A percentile compares a stretch with the other conserved stretches of the same genome.
phyloP scores from a whole-genome alignment of 2,329 filamentous ascomycete genomes.

The Daldinia sp. region DNA sequence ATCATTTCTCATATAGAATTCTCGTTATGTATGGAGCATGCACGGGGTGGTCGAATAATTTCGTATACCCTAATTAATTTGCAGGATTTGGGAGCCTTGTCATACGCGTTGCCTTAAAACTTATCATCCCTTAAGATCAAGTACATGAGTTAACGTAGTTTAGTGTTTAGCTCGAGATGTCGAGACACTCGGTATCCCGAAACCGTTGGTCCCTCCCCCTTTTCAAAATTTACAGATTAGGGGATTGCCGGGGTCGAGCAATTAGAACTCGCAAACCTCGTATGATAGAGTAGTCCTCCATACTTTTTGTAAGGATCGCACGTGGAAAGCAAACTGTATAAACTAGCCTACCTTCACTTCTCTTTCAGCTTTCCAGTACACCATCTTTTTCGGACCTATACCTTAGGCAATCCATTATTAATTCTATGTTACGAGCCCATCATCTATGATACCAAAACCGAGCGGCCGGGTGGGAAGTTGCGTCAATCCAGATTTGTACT shows the following conservation, averaged over 20 bases:
- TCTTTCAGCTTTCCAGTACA: neutral
- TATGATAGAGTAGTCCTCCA: neutral
- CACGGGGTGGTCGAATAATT: too few species aligned
- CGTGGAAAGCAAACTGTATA: neutral
- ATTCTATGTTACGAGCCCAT: neutral
- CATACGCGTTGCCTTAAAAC: too few species aligned
- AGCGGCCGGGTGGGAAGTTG: slow-evolving; percentile 12
- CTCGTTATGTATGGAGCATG: too few species aligned
- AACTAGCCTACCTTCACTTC: neutral
- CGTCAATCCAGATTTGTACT: slow-evolving; percentile 13
- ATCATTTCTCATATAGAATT: too few species aligned
- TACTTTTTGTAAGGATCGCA: neutral
- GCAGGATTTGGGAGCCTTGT: too few species aligned
- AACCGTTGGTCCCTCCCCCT: neutral
- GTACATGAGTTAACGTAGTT: neutral
- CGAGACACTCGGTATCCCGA: neutral
- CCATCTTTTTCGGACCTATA: neutral
- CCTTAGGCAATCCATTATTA: neutral
- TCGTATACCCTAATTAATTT: too few species aligned
- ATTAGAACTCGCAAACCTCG: neutral
- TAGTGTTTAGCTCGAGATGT: neutral
- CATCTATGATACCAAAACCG: neutral
- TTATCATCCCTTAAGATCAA: neutral
- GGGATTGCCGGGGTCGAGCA: neutral
- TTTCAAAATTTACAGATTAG: neutral